Base-by-base conservation (phyloP, 345 rosid species). In the Salix udensis region DNA sequence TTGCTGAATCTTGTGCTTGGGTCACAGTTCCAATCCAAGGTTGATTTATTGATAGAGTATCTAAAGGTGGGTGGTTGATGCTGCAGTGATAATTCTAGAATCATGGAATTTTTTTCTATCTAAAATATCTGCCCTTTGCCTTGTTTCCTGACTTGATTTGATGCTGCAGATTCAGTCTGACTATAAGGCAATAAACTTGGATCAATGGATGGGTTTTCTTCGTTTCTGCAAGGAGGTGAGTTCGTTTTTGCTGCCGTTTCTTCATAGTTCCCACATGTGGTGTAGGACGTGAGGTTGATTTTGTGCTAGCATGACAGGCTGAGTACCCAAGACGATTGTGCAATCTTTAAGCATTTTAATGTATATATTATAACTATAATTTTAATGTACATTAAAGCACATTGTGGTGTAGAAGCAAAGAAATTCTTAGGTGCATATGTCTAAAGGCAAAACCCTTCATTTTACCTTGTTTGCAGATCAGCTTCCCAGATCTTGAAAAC, bases 131-230 rank as follows among this genome's bases (percentile, higher is more conserved):
- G 24, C 18, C 42, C 19, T 37, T 34, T 68, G 39, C 34, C 46
- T 26, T 50, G 37, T 55, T 37, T 42, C 34, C 76, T 76, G 46
- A 73, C 48, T 75, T 78, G 52, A 46, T 15, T 46, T 46, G 52
- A 46, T 46, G 18, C 16, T 52, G 78, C 90, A 93, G 99, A 82
- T 89, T 72, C 99, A 96, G 69, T 89, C 81, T 7, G 99, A 96
- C 84, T 96, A 93, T 82, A 96, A 92, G 88, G 99, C 92, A 73
- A 85, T 96, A 83, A 96, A 93, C 87, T 80, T 86, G 93, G 99
- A 96, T 66, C 99, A 96, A 80, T 96, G 99, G 99, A 88, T 86
- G 89, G 90, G 93, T 40, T 84, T 91, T 81, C 89, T 82, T 73
- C 88, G 98, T 77, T 96, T 96, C 83, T 96, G 93, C 84, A 89